These are phyloP conservation scores for Dactylonectria macrodidyma DNA, from an alignment of 2,329 filamentous ascomycete genomes.

Conservation along the genomic window DNA sequence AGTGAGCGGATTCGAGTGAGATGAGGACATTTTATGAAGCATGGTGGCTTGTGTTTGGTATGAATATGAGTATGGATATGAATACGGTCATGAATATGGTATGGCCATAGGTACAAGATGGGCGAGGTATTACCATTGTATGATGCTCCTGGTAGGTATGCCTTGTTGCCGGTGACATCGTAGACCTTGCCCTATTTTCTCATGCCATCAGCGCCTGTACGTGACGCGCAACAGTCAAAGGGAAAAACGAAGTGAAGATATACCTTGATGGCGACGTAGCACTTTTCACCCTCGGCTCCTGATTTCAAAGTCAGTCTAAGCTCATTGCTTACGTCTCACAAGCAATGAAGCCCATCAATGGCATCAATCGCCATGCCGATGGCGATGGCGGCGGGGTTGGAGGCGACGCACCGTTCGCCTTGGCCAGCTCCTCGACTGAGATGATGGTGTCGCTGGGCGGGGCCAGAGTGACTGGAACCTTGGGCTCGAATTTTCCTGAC, in stretches of 20 bases:
- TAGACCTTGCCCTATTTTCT: slow-evolving; percentile 85
- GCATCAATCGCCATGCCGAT: not conserved
- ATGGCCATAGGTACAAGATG: not conserved
- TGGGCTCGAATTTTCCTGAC: slow-evolving; percentile 83
- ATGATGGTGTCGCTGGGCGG: slow-evolving; percentile 93
- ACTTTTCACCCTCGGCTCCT: slow-evolving; percentile 77
- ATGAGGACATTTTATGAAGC: not conserved
- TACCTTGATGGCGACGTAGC: slow-evolving; percentile 81
- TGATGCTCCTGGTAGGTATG: slow-evolving; percentile 85
- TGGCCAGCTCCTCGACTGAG: slow-evolving; percentile 81
- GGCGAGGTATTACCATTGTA: slow-evolving; percentile 80
- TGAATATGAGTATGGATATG: not conserved
- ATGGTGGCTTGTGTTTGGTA: not conserved
- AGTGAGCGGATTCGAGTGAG: slow-evolving; percentile 18
- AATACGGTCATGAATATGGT: not conserved
- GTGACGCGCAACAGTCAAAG: not conserved
- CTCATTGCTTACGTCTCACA: not conserved
- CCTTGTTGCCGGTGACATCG: slow-evolving; percentile 91
- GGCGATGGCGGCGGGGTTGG: slow-evolving; percentile 17
- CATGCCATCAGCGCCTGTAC: slow-evolving; percentile 28
- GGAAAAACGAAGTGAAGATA: slow-evolving; percentile 17
- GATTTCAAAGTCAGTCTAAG: slow-evolving; percentile 38
- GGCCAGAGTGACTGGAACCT: slow-evolving; percentile 80
- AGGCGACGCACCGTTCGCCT: slow-evolving; percentile 82
- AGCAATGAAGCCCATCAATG: not conserved